These are phyloP conservation scores for Ceratocystis papillata DNA, from an alignment of 2,329 filamentous ascomycete genomes.

Conservation along the genomic window DNA sequence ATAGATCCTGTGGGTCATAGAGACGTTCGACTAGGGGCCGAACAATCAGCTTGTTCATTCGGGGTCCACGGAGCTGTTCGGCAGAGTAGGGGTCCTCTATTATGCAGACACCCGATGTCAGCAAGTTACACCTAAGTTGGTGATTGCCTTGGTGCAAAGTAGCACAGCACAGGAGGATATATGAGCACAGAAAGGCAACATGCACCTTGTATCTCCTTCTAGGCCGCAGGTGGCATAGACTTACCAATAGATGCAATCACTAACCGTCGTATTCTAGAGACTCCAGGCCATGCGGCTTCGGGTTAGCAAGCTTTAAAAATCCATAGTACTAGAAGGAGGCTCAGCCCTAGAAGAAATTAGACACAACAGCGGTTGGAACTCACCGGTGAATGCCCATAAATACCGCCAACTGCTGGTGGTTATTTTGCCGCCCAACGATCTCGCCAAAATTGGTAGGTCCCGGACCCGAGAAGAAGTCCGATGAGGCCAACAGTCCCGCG, in stretches of 20 bases:
- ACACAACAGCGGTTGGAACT: not conserved
- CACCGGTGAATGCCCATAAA: constrained; percentile 25
- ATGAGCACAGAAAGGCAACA: too few species aligned
- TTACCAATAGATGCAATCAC: constrained; percentile 26
- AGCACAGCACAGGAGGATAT: not conserved
- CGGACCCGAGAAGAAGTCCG: constrained; percentile 15
- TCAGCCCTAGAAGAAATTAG: not conserved
- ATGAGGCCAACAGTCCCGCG: constrained; percentile 13
- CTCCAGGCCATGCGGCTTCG: not conserved
- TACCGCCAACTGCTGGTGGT: constrained; percentile 20
- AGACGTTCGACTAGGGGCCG: constrained; percentile 54
- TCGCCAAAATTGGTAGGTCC: constrained; percentile 22
- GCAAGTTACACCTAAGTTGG: not conserved
- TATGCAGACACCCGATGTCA: constrained; percentile 1
- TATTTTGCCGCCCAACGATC: constrained; percentile 14
- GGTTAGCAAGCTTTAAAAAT: not conserved
- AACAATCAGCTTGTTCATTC: constrained; percentile 53
- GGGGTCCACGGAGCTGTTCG: constrained; percentile 53
- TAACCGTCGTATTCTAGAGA: constrained; percentile 24
- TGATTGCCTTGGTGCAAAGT: not conserved
- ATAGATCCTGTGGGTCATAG: constrained; percentile 51
- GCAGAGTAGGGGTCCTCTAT: constrained; percentile 34
- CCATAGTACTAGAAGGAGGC: not conserved
- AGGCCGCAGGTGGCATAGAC: not conserved
- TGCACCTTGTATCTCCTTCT: not conserved